A percentile compares a stretch with the other conserved stretches of the same genome.
phyloP scores from a whole-genome alignment of 1,284 basidiomycete genomes.

The Kwoniella shivajii region DNA sequence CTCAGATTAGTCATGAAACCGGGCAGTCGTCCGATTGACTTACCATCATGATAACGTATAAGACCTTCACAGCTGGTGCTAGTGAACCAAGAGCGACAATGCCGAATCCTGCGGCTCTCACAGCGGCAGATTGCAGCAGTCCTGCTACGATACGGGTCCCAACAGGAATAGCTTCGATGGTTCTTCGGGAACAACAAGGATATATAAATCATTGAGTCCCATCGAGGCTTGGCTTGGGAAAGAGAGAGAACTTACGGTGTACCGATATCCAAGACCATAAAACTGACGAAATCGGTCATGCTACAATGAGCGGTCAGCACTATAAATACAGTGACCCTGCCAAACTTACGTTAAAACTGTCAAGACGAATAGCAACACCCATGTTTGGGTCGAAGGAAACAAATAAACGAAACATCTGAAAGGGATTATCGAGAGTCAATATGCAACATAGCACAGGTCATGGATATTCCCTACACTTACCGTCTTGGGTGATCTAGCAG shows the following conservation, averaged over 20 bases:
- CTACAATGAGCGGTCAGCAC: constrained; percentile 51
- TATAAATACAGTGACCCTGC: background rate
- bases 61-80: constrained; percentile 83
- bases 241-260: constrained; percentile 57
- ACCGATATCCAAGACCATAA: constrained; percentile 85
- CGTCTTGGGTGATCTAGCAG: constrained; percentile 94
- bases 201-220: no score
- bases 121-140: constrained; percentile 70
- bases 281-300: constrained; percentile 80
- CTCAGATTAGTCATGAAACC: constrained; percentile 11
- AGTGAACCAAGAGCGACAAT: constrained; percentile 71
- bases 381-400: constrained; percentile 93
- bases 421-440: no score
- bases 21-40: constrained; percentile 43
- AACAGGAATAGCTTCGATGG: constrained; percentile 69
- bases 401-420: constrained; percentile 84
- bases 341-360: constrained; percentile 70
- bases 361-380: constrained; percentile 77
- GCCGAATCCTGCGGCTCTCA: constrained; percentile 84
- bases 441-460: no score
- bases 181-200: no score
- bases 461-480: constrained; percentile 30
- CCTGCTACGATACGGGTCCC: constrained; percentile 68
- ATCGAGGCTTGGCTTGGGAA: background rate
- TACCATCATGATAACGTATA: constrained; percentile 89